Evolutionary conservation across 306 rosid genomes (phyloP).

Genomic region (Cajanus cajan): DNA sequence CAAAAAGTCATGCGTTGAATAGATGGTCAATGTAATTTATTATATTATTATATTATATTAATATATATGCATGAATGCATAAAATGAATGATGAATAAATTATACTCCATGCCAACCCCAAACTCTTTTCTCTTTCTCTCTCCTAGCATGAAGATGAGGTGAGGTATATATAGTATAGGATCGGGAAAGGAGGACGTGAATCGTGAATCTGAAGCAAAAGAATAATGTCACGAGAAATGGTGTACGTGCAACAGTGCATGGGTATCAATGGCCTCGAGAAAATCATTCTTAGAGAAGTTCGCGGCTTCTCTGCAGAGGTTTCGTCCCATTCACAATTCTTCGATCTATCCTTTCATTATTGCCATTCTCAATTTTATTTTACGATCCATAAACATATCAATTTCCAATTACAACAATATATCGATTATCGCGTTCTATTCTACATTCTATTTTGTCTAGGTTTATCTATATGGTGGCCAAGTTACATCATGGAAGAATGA

Average conservation of each 20-base stretch:
- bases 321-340: too few species aligned
- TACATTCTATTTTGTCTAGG: conserved; percentile 34
- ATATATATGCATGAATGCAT: neutral
- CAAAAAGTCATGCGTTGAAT: too few species aligned
- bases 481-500: conserved; percentile 82
- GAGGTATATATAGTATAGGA: conserved; percentile 2
- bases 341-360: neutral
- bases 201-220: neutral
- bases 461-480: conserved; percentile 71
- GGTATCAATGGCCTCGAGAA: conserved; percentile 57
- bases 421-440: neutral
- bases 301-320: conserved; percentile 68
- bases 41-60: too few species aligned
- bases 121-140: neutral
- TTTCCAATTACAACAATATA: neutral
- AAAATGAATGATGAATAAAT: neutral
- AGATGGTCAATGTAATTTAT: too few species aligned
- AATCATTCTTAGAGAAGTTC: conserved; percentile 56
- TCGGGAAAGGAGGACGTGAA: neutral
- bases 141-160: neutral
- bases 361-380: neutral
- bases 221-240: conserved; percentile 37
- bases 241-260: conserved; percentile 40
- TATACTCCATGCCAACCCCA: neutral
- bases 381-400: neutral